These are phyloP conservation scores for Avena atlantica DNA, from an alignment of 176 grass and related monocot genomes.

Conservation along the genomic window DNA sequence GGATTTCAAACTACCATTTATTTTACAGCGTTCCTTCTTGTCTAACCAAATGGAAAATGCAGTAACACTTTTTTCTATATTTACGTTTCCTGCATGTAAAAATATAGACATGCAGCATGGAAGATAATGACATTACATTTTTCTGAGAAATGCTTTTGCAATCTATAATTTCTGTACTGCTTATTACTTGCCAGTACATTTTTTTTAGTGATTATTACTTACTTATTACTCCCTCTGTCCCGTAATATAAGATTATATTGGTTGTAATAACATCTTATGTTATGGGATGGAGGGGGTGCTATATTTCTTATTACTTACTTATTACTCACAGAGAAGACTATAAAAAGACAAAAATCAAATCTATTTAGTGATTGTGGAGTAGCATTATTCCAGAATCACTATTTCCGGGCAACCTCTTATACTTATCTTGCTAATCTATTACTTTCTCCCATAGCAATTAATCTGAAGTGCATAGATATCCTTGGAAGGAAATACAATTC, in stretches of 20 bases:
- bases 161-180: neutral
- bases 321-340: neutral
- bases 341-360: neutral
- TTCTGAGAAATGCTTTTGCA: constrained; percentile 1
- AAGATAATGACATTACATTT: constrained; percentile 13
- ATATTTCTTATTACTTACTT: too few relatives aligned
- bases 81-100: neutral
- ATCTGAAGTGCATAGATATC: neutral
- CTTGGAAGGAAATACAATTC: neutral
- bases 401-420: neutral
- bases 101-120: neutral
- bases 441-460: neutral
- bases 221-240: too few relatives aligned
- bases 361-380: neutral
- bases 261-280: too few relatives aligned
- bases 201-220: too few relatives aligned
- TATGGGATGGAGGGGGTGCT: too few relatives aligned
- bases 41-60: neutral
- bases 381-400: neutral
- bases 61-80: neutral
- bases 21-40: neutral
- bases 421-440: neutral
- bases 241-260: too few relatives aligned
- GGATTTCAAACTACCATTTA: neutral
- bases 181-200: neutral